Base-by-base conservation (phyloP, 306 rosid genomes). In the Rosa rugosa region DNA sequence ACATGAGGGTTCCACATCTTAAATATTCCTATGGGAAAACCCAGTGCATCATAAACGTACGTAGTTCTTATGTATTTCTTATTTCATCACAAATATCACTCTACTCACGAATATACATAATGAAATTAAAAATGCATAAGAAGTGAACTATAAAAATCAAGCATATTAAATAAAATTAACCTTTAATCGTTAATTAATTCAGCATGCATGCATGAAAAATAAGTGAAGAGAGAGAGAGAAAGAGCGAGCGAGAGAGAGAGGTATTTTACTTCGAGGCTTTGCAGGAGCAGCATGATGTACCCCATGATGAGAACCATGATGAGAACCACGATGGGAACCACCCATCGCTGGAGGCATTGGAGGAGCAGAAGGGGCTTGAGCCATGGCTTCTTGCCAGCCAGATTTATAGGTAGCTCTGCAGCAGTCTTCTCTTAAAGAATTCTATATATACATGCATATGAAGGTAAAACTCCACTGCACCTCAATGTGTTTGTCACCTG, bases 351-450 rank as follows among this genome's bases (percentile, higher is more conserved):
- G 41, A 11, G 68, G 41, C 68, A 64, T 34, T 64, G 69, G 69
- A 64, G 69, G 69, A 64, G 69, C 69, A 34, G 69, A 64, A 31
- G 69, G 69, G 22, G 45, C 23, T 34, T 64, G 69, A 64, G 69
- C 45, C 69, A 34, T 64, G 22, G 45, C 69, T 56, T 73, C 12
- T 51, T 11, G 40, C 8, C 38, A 44, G 38, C 65, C 47, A 53
- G 38, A 25, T 54, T 31, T 17, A 50, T 54, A 44, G 36, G 68
- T 3, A 23, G 25, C 62, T 54, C 25, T 20, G 25, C 16, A n/a
- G 62, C 22, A 20, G 25, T 57, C 64, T 57, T 8, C 23, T 57
- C 64, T n/a, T 57, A 57, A 57, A 17, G 23, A 54, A 3, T 54
- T 20, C 10, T 56, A n/a, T n/a, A 9, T 56, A 8, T 8, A 8